phyloP scores from a whole-genome alignment of 176 grass and related monocot species.

The Guadua angustifolia region DNA sequence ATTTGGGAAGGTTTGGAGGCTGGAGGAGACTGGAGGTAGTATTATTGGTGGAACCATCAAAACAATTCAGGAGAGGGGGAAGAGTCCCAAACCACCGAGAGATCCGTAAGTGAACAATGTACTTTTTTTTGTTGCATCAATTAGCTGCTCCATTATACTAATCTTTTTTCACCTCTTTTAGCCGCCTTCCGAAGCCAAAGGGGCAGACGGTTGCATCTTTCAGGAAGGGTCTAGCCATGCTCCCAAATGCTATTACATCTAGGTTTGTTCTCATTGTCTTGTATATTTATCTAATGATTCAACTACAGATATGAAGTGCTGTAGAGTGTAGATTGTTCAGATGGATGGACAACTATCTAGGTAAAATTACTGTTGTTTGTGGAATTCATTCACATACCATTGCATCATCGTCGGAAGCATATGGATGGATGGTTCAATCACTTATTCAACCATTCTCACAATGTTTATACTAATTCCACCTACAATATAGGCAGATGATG shows the following conservation, averaged over 20 bases:
- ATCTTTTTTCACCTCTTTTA: constrained; percentile 39
- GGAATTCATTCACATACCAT: constrained; percentile 4
- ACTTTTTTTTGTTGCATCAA: constrained; percentile 11
- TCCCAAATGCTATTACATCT: constrained; percentile 87
- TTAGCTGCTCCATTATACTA: constrained; percentile 9
- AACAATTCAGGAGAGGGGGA: constrained; percentile 79
- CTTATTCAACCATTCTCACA: not conserved
- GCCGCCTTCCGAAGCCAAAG: constrained; percentile 75
- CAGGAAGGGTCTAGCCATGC: constrained; percentile 83
- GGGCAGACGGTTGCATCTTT: constrained; percentile 98
- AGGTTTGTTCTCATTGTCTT: constrained; percentile 54
- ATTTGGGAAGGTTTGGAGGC: constrained; percentile 87
- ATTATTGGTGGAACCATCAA: constrained; percentile 96
- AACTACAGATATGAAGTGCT: not conserved
- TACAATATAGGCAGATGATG: not conserved
- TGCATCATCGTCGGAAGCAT: not conserved
- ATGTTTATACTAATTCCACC: not conserved
- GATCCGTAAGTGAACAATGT: constrained; percentile 63
- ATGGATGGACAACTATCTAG: not conserved
- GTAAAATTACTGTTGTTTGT: not conserved
- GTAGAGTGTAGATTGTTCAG: not conserved
- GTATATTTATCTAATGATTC: not conserved
- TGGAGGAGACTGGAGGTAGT: constrained; percentile 81
- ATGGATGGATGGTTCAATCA: not conserved
- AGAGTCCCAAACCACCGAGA: constrained; percentile 63